Percentiles rank a stretch among this genome's conserved stretches.
Conservation (phyloP, 2,329 filamentous ascomycete genomes). For the Ophiostoma australiae region DNA sequence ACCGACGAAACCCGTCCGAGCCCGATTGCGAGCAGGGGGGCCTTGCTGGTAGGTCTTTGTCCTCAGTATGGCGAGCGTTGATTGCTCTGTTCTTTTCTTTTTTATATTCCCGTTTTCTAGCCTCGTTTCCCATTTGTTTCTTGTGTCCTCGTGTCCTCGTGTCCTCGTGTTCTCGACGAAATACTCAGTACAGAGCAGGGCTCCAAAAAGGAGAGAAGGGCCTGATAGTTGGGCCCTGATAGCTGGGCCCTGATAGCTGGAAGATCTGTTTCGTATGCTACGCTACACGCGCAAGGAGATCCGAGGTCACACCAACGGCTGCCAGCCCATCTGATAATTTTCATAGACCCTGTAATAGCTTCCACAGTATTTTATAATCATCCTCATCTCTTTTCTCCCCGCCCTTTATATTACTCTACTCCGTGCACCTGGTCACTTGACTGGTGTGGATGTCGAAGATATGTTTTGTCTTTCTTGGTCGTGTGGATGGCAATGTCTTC, state of each 20-base stretch:
- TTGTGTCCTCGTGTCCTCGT: background rate
- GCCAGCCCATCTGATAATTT: conserved; percentile 10
- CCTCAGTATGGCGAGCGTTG: background rate
- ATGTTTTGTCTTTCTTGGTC: background rate
- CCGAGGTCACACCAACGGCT: conserved; percentile 2
- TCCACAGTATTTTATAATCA: background rate
- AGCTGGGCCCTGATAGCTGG: background rate
- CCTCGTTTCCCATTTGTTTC: background rate
- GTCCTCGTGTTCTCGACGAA: too few species aligned
- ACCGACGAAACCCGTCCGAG: conserved; percentile 6
- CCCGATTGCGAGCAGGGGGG: background rate
- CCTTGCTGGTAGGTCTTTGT: background rate
- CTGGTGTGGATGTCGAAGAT: background rate
- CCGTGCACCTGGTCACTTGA: background rate
- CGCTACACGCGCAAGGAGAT: background rate
- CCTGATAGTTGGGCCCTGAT: background rate
- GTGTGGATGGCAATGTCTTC: background rate
- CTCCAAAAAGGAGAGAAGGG: background rate
- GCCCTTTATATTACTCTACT: background rate
- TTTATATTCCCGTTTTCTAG: conserved; percentile 11
- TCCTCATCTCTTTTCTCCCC: background rate
- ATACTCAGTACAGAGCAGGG: background rate
- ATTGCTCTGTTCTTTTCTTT: background rate
- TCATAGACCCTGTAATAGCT: background rate
- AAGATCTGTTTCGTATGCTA: background rate